Conservation (phyloP, 495 filamentous ascomycete genomes). For the Penicillium pulvis region DNA sequence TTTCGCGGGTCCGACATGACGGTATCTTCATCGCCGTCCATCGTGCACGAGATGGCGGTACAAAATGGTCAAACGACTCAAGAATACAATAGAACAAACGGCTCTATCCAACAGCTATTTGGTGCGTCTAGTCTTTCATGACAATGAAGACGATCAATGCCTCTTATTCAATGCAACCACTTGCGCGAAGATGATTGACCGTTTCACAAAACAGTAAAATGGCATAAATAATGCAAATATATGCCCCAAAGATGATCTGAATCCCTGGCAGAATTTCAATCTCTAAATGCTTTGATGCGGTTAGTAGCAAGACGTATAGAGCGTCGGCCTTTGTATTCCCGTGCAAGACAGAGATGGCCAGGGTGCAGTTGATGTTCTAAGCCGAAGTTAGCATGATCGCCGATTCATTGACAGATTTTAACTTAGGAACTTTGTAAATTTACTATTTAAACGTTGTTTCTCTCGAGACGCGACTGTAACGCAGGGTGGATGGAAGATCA, state of each 20-base stretch:
- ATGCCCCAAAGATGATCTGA: background rate
- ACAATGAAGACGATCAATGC: constrained; percentile 12
- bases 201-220: background rate
- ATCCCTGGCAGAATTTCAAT: background rate
- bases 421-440: background rate
- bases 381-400: background rate
- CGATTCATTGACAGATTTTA: background rate
- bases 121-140: constrained; percentile 14
- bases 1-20: constrained; percentile 40
- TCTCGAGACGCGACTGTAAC: background rate
- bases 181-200: background rate
- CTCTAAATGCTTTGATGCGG: background rate
- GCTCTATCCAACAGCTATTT: background rate
- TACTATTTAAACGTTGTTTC: background rate
- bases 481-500: constrained; percentile 16
- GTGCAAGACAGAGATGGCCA: background rate
- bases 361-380: background rate
- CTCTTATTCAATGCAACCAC: constrained; percentile 4
- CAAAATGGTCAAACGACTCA: background rate
- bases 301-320: background rate
- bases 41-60: constrained; percentile 2
- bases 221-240: background rate
- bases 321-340: background rate
- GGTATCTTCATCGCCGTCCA: constrained; percentile 45
- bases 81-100: background rate